A percentile compares a stretch with the other conserved stretches of the same genome.
Conservation (phyloP, 1,139 yeast genomes). For the Debaryomycetaceae sp. region DNA sequence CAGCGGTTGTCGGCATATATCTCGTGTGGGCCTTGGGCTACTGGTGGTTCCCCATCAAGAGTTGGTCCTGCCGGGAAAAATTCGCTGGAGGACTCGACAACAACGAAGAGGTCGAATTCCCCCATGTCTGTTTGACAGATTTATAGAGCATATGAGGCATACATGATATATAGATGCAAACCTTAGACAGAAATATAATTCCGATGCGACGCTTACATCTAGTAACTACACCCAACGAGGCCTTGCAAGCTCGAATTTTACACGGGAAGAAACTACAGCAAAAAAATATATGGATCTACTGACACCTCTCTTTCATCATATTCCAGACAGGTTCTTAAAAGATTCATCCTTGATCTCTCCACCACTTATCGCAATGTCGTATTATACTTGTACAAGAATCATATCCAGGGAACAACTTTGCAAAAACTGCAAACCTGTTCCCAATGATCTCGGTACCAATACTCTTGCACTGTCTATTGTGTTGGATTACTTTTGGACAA, state of each 20-base stretch:
- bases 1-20: conserved; percentile 60
- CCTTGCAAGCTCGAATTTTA: no score
- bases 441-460: conserved; percentile 19
- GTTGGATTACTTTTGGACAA: conserved; percentile 55
- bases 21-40: conserved; percentile 50
- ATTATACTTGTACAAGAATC: conserved; percentile 15
- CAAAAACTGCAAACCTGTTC: conserved; percentile 23
- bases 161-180: no score
- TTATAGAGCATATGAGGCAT: conserved; percentile 8
- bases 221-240: no score
- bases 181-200: no score
- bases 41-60: conserved; percentile 52
- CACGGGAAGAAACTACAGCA: not conserved
- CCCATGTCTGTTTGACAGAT: conserved; percentile 37
- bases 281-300: conserved; percentile 40
- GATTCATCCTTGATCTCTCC: conserved; percentile 42
- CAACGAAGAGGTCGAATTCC: conserved; percentile 44
- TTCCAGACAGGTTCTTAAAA: conserved; percentile 55
- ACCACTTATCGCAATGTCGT: conserved; percentile 44
- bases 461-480: conserved; percentile 49
- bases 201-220: no score
- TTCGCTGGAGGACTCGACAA: conserved; percentile 46
- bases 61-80: conserved; percentile 34
- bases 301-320: conserved; percentile 53
- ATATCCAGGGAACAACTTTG: conserved; percentile 3